Conservation (phyloP, 495 filamentous ascomycete species). For the Xylaria castorea region DNA sequence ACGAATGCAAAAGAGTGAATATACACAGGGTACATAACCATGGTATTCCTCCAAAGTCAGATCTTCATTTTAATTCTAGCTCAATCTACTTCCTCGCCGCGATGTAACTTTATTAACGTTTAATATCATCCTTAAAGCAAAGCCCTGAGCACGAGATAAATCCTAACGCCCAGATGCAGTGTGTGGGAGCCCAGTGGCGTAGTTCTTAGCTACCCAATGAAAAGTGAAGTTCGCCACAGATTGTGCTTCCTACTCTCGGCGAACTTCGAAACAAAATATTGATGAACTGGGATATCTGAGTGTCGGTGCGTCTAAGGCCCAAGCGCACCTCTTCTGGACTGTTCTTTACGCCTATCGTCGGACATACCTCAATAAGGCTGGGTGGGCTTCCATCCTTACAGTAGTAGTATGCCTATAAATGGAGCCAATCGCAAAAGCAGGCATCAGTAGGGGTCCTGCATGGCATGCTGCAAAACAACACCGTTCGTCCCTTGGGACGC, state of each 20-base stretch:
- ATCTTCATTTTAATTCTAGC: background rate
- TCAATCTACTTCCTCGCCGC: background rate
- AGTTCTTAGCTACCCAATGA: background rate
- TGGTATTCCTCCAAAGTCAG: background rate
- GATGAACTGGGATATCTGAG: background rate
- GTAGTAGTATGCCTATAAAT: background rate
- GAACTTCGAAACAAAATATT: background rate
- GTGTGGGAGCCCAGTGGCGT: background rate
- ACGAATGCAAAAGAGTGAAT: background rate
- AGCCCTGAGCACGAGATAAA: background rate
- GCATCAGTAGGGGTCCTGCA: background rate
- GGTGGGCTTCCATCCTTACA: background rate
- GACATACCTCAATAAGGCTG: background rate
- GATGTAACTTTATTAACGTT: background rate
- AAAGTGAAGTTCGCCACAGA: background rate
- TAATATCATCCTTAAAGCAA: background rate
- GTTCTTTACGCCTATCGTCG: background rate
- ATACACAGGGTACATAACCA: background rate
- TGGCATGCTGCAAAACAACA: background rate
- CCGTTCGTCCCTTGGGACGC: background rate
- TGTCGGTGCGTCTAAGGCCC: background rate
- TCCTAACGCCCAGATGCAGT: background rate
- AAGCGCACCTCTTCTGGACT: background rate
- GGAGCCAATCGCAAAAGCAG: background rate
- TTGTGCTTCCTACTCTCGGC: background rate